Percentiles rank a stretch among this genome's conserved stretches.
These are phyloP conservation scores for Populus pruinosa DNA, from an alignment of 345 rosid species.

Conservation along the genomic window DNA sequence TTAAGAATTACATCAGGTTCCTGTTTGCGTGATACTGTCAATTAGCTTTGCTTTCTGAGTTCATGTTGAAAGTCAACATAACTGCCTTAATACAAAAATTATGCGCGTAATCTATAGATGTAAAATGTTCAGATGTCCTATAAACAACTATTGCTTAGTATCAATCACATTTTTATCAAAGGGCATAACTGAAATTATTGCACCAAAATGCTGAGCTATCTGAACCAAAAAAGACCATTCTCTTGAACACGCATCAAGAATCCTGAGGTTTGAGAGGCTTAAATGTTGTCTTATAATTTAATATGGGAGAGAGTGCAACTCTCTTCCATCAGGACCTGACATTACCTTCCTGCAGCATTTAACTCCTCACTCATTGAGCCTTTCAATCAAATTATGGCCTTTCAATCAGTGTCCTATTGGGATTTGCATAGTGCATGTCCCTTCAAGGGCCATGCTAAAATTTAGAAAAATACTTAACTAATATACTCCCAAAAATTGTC, in stretches of 20 bases:
- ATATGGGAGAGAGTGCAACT: neutral
- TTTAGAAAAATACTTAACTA: neutral
- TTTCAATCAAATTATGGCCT: neutral
- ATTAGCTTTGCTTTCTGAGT: neutral
- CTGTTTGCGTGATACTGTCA: neutral
- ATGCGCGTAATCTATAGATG: neutral
- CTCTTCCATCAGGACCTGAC: neutral
- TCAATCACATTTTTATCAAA: neutral
- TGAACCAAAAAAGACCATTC: neutral
- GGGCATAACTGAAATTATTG: neutral
- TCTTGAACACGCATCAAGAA: neutral
- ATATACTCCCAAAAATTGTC: neutral
- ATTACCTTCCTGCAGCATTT: neutral
- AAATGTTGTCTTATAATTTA: neutral
- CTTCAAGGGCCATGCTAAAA: neutral
- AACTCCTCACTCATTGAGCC: neutral
- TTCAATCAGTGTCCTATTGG: neutral
- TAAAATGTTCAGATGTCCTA: neutral
- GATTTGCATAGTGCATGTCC: neutral
- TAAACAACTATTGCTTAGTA: neutral
- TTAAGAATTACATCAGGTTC: neutral
- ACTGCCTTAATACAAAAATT: neutral
- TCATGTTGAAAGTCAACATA: neutral
- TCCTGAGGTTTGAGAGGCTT: neutral
- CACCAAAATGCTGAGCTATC: neutral